These are phyloP conservation scores for Heterotrichella gracilis DNA, from an alignment of 352 stramenopile species.

Conservation along the genomic window DNA sequence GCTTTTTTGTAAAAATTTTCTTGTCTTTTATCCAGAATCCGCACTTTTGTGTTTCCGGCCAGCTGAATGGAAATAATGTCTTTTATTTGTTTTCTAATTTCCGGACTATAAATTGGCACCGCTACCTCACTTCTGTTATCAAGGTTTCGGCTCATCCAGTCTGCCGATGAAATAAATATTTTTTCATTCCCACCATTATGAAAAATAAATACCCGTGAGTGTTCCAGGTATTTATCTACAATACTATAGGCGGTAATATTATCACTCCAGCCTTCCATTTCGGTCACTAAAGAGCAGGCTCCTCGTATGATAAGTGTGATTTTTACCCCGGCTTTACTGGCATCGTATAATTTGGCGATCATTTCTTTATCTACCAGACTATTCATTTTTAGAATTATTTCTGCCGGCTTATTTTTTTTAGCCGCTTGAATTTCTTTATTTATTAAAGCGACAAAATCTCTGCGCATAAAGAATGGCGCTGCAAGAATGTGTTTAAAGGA, in stretches of 20 bases:
- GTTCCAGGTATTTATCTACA: background rate
- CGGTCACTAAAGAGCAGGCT: background rate
- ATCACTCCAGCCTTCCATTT: background rate
- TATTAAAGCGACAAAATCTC: background rate
- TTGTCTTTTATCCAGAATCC: background rate
- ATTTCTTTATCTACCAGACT: background rate
- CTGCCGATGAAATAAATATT: background rate
- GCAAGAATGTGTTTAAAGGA: background rate
- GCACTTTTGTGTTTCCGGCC: background rate
- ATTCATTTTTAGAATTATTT: background rate
- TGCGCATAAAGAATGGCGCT: background rate
- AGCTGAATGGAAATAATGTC: background rate
- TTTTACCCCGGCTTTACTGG: background rate
- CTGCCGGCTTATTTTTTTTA: background rate
- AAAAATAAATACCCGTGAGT: background rate
- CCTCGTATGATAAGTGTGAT: background rate
- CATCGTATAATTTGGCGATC: background rate
- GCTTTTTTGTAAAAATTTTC: constrained; percentile 5
- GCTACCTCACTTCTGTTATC: background rate
- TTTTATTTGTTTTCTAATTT: background rate
- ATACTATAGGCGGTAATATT: background rate
- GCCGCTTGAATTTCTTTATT: background rate
- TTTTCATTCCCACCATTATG: background rate
- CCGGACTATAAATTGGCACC: background rate
- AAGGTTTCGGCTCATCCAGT: background rate